These are phyloP conservation scores for Lomentospora prolificans DNA, from an alignment of 2,329 filamentous ascomycete genomes.

Conservation along the genomic window DNA sequence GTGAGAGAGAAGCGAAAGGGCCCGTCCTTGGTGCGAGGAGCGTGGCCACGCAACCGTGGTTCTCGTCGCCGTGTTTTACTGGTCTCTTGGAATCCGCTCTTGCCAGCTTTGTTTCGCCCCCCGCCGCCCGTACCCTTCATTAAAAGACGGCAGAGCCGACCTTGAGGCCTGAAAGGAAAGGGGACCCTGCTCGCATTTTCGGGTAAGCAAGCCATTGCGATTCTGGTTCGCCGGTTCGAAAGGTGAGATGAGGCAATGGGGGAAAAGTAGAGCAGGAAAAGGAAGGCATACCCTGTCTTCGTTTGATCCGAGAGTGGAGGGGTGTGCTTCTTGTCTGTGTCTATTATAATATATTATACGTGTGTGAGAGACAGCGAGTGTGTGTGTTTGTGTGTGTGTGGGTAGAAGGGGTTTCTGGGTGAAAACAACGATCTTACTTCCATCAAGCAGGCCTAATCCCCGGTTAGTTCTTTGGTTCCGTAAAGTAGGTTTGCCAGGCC, in stretches of 20 bases:
- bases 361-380: too few species aligned
- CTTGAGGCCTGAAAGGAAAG: background rate
- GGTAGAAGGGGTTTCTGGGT: background rate
- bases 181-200: background rate
- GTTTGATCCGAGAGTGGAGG: background rate
- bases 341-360: too few species aligned
- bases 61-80: too few species aligned
- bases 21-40: too few species aligned
- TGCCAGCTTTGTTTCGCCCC: background rate
- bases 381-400: too few species aligned
- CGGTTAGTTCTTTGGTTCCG: too few species aligned
- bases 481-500: too few species aligned
- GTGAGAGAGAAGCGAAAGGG: background rate
- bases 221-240: background rate
- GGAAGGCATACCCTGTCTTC: background rate
- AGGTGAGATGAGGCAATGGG: too few species aligned
- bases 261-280: too few species aligned
- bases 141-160: background rate
- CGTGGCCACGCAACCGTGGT: too few species aligned
- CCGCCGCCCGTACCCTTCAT: background rate
- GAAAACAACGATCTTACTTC: conserved; percentile 1
- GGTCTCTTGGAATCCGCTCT: too few species aligned
- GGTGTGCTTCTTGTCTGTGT: too few species aligned
- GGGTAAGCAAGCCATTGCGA: background rate
- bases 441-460: background rate